Base-by-base conservation (phyloP, 2,329 filamentous ascomycete genomes). In the Exutisphaerella laricina region DNA sequence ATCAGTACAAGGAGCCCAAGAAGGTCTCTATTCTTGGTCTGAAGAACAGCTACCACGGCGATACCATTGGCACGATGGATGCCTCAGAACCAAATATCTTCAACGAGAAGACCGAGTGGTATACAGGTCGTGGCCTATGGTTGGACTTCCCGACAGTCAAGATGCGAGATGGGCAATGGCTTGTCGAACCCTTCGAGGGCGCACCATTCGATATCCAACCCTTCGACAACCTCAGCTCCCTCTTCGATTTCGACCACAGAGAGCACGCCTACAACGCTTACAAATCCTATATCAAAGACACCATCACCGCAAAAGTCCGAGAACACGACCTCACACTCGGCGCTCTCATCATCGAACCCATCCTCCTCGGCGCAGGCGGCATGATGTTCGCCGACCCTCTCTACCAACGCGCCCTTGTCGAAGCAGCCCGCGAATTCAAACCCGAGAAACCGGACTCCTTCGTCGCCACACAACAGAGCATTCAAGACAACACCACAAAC, bases 41-140 rank as follows among this genome's bases (percentile, higher is more conserved):
- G 7, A 85, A 82, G 58, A 85, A 85, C 0, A 85, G 83, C 52
- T 94, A 94, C 56, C 88, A 94, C 55, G 88, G 87, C 1, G 88
- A 94, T 58, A 94, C 87, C 0, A 88, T 94, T 34, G 87, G 87
- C 0, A 85, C 85, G 0, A 92, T 94, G 88, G 86, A 92, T 61
- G 85, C 80, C 40, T 80, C 84, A 0, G 85, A 92, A 58, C 86
- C 87, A 0, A 82, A 78, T 23, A 77, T 78, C 0, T 94, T 75
- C 62, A 94, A 94, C 56, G 77, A 87, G 55, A 87, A 87, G 60
- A 83, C 89, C 0, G 86, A 92, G 58, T 94, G 87, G 87, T 94
- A 94, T 58, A 70, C 78, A 46, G 85, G 85, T 0, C 79, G 80
- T 35, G 87, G 88, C 0, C 54, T 80, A 57, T 94, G 88, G 88